Conservation (phyloP, 306 rosid genomes). For the Fagus crenata region DNA sequence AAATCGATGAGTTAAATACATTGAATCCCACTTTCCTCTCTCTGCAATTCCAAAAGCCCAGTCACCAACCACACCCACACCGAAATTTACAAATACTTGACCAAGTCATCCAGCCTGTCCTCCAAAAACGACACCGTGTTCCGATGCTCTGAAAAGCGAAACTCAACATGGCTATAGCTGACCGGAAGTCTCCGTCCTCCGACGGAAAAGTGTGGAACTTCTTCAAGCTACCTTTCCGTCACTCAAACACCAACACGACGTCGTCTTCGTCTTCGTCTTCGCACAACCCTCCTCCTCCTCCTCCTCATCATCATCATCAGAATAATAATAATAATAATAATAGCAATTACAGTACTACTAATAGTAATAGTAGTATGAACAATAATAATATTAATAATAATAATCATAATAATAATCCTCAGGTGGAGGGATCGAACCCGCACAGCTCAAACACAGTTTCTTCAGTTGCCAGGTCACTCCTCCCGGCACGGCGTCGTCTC, state of each 20-base stretch:
- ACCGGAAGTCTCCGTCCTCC: slow-evolving; percentile 65
- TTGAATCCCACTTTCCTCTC: slow-evolving; percentile 29
- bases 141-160: slow-evolving; percentile 30
- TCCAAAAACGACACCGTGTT: slow-evolving; percentile 10
- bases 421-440: slow-evolving; percentile 47
- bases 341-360: neutral
- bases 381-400: neutral
- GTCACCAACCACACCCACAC: neutral
- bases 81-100: neutral
- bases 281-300: slow-evolving; percentile 28
- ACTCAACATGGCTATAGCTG: slow-evolving; percentile 62
- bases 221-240: slow-evolving; percentile 76
- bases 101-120: neutral
- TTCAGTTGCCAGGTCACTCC: slow-evolving; percentile 87
- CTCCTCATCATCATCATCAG: slow-evolving; percentile 12
- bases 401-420: slow-evolving; percentile 32
- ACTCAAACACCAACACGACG: slow-evolving; percentile 47
- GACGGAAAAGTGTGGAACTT: slow-evolving; percentile 90
- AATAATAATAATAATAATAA: neutral
- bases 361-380: neutral
- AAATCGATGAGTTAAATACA: slow-evolving; percentile 28
- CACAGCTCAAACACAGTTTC: slow-evolving; percentile 69
- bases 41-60: neutral
- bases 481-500: slow-evolving; percentile 91
- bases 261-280: slow-evolving; percentile 37